Percentiles rank a stretch among this genome's conserved stretches.
phyloP scores from a whole-genome alignment of 352 stramenopile species.

The Pythium phragmiticola region DNA sequence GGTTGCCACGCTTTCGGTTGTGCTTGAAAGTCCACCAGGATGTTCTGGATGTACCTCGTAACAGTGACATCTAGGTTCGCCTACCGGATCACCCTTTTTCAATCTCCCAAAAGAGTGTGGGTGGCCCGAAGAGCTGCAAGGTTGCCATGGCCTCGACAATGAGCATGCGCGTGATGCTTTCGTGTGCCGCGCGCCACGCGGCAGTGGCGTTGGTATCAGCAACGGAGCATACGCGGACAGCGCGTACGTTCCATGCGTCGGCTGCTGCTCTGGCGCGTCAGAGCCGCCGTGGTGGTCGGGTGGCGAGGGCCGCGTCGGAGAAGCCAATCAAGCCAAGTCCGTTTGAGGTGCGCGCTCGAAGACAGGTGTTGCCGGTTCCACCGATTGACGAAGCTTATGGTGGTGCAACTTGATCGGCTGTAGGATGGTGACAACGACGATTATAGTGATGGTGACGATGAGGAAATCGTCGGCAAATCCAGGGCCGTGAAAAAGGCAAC shows the following conservation, averaged over 20 bases:
- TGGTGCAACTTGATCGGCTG: background rate
- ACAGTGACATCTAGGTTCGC: conserved; percentile 14
- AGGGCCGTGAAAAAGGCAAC: conserved; percentile 28
- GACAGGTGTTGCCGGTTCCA: background rate
- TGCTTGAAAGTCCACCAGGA: background rate
- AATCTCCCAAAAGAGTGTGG: background rate
- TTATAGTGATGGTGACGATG: conserved; percentile 30
- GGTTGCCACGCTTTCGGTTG: background rate
- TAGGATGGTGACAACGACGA: conserved; percentile 32
- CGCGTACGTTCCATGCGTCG: conserved; percentile 43
- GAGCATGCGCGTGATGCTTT: conserved; percentile 8
- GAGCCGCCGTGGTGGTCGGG: conserved; percentile 38
- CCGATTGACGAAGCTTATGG: background rate
- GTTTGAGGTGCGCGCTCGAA: conserved; percentile 27
- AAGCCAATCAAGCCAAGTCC: conserved; percentile 26
- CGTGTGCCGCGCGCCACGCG: conserved; percentile 10
- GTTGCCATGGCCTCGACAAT: background rate
- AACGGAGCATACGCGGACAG: background rate
- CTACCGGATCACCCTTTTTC: background rate
- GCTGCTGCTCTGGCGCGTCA: conserved; percentile 35
- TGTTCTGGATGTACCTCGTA: background rate
- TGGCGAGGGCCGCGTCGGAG: conserved; percentile 11
- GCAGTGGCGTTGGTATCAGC: background rate
- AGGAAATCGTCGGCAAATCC: conserved; percentile 19
- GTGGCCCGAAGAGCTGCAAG: conserved; percentile 23